Evolutionary conservation across 108 stramenopile genomes (phyloP), one percentile per base, ranked within the genome.

Genomic region (Fistulifera pelliculosa): DNA sequence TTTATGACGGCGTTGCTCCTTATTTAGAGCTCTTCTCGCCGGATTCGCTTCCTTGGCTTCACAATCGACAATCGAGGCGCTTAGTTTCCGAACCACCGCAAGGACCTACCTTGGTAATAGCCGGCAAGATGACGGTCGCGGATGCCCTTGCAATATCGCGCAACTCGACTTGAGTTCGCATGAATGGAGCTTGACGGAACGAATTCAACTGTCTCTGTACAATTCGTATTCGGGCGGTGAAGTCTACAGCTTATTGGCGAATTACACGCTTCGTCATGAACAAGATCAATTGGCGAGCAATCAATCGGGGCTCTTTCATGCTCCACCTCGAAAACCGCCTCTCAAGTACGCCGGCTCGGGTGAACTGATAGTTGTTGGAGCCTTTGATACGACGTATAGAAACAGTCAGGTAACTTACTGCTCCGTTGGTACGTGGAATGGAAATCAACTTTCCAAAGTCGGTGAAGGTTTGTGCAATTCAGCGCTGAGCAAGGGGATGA

Each of bases 361-460:
- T 10, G 83, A 91, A 57, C 75, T 91, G 6, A 85, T 94, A 45
- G 86, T 94, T n/a, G 94, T 91, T 3, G 96, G 96, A 5, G 84
- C 85, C 7, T 97, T 94, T 70, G 96, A 97, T 69, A 87, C 85
- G 0, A 92, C 90, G 19, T 86, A 94, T 57, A 57, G 79, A 43
- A 87, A 92, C 54, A 89, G 84, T 38, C 96, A 97, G 70, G 83
- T 86, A 28, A 94, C 92, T 11, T 94, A 94, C 66, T 97, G 94
- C 68, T 90, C 87, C 8, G 94, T 95, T 1, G 96, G 91, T 13
- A 76, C 73, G 61, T 95, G 87, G 87, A 75, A 89, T 60, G 94
- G 94, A 25, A 49, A 60, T 21, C 64, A 73, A 31, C 61, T 94
- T 28, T 85, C 79, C 26, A 85, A 90, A 60, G 88, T 94, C 27